Percentiles rank a stretch among this genome's conserved stretches.
phyloP scores from a whole-genome alignment of 371 early-diverging fungal genomes.

The Amoeboaphelidium occidentale region DNA sequence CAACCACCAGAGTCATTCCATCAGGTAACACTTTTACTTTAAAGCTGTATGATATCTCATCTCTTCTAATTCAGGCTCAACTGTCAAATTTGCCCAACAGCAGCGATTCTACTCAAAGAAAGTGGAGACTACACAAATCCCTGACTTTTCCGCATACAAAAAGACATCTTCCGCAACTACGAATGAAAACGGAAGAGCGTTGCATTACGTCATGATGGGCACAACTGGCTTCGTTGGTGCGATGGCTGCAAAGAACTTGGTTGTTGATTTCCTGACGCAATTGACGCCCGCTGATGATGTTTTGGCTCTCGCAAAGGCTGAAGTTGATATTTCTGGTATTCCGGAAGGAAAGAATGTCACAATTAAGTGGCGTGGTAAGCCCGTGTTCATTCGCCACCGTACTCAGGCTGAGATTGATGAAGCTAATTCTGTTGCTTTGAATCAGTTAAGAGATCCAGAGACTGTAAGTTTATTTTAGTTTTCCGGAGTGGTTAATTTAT shows the following conservation, averaged over 20 bases:
- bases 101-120: neutral
- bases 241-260: slow-evolving; percentile 70
- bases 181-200: slow-evolving; percentile 7
- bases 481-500: no score
- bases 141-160: slow-evolving; percentile 5
- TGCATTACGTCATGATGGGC: slow-evolving; percentile 86
- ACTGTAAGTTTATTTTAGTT: no score
- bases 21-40: no score
- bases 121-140: neutral
- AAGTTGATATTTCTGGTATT: slow-evolving; percentile 67
- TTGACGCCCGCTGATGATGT: slow-evolving; percentile 91
- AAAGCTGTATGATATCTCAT: no score
- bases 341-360: slow-evolving; percentile 91
- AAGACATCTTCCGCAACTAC: neutral
- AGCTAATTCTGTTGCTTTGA: slow-evolving; percentile 51
- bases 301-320: slow-evolving; percentile 87
- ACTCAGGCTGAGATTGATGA: slow-evolving; percentile 84
- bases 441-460: slow-evolving; percentile 70
- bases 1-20: no score
- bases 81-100: neutral
- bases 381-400: slow-evolving; percentile 88
- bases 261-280: slow-evolving; percentile 64
- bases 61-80: no score
- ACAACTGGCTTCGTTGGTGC: slow-evolving; percentile 61
- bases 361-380: slow-evolving; percentile 97